A percentile compares a stretch with the other conserved stretches of the same genome.
These are phyloP conservation scores for Euphorbia tirucalli DNA, from an alignment of 345 rosid species.

Conservation along the genomic window DNA sequence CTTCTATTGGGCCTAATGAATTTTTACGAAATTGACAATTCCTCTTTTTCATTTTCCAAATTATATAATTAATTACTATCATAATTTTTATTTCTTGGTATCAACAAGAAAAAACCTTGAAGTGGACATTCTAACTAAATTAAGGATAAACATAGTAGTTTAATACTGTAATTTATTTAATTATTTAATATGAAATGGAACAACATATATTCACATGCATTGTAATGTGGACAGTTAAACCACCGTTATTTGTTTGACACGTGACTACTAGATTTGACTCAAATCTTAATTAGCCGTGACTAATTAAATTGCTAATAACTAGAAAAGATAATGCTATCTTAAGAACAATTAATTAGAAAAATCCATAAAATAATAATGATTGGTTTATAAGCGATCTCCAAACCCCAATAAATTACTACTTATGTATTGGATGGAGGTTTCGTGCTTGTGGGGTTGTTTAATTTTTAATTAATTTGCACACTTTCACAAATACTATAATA, in stretches of 20 bases:
- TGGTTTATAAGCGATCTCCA: not conserved
- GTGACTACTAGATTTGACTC: constrained; percentile 12
- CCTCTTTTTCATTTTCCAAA: constrained; percentile 15
- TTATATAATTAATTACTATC: too few relatives aligned
- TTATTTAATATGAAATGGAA: constrained; percentile 14
- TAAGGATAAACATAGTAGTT: not conserved
- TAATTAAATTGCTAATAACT: not conserved
- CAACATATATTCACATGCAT: constrained; percentile 32
- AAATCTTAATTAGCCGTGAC: constrained; percentile 10
- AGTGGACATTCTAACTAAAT: constrained; percentile 4
- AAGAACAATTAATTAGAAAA: constrained; percentile 1
- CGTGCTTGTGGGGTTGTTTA: constrained; percentile 25
- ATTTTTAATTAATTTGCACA: not conserved
- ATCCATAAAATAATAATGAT: not conserved
- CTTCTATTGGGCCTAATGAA: constrained; percentile 17
- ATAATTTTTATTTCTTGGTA: not conserved
- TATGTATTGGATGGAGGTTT: constrained; percentile 15
- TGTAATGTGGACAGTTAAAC: constrained; percentile 15
- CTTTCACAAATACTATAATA: too few relatives aligned
- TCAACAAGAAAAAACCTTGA: not conserved
- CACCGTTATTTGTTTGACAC: constrained; percentile 13
- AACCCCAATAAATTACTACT: not conserved
- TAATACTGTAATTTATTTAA: not conserved
- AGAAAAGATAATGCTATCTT: constrained; percentile 2
- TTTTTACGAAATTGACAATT: not conserved